Base-by-base conservation (phyloP, 805 yeast species). In the Lipomyces spencermartinsiae region DNA sequence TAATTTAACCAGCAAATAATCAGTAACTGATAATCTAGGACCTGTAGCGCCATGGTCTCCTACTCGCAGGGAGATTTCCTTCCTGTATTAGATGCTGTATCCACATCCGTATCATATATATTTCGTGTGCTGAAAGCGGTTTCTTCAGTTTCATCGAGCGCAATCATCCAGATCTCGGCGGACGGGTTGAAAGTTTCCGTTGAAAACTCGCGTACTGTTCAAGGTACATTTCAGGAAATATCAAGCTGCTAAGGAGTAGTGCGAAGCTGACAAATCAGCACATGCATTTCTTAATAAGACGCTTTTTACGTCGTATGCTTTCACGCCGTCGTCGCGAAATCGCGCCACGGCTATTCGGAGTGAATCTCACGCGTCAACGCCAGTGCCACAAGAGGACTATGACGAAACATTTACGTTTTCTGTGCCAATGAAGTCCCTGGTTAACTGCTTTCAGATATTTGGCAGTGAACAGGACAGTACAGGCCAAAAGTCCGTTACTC, bases 381-480 rank as follows among this genome's bases (percentile, higher is more conserved):
- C 22, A 2, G 63, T 43, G 16, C n/a, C 49, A 33, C 43, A 29
- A n/a, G 65, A 58, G 29, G 61, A 39, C 34, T 58, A 53, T 4
- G 63, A 58, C n/a, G 63, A 35, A 7, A 53, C 61, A 2, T 64
- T 61, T 19, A 5, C 63, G 19, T 64, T 69, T 19, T 29, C 64
- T 16, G 39, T 69, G 34, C 62, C 70, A 34, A 61, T 69, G n/a
- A 39, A 54, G 14, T 59, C 71, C 34, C 63, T 69, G 7, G 65
- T 69, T 25, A 68, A 64, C 19, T 69, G 72, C 49, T 60, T 69
- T 34, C 72, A 69, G 64, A 67, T 69, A 16, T 69, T 69, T 56
- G 68, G 71, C 14, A 59, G 29, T 29, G 34, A 35, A 31, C 54
- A 25, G 56, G 43, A 29, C 14, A 53, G 33, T 14, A n/a, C 8